Conservation (phyloP, 139 green algal genomes). For the Pseudopediastrum boryanum region DNA sequence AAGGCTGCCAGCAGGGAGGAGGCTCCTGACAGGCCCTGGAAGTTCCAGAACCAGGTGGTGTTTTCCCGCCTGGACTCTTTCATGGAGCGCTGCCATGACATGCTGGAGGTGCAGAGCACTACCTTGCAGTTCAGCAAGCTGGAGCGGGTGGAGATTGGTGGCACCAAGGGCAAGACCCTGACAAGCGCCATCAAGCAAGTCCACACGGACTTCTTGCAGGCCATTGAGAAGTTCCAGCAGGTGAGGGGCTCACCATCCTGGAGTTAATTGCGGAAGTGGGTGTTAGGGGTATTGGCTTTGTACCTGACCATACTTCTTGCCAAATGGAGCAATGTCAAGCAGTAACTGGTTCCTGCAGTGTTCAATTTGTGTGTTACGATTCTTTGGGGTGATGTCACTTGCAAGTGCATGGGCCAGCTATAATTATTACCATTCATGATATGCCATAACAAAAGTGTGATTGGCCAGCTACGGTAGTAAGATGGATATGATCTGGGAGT, state of each 20-base stretch:
- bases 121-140: conserved; percentile 86
- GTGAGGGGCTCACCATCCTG: conserved; percentile 30
- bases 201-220: conserved; percentile 73
- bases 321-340: no score
- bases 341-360: no score
- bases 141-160: conserved; percentile 90
- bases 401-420: no score
- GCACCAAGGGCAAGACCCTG: conserved; percentile 61
- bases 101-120: conserved; percentile 84
- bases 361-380: no score
- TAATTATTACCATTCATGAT: no score
- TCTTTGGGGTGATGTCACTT: no score
- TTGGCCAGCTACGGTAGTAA: no score
- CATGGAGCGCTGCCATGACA: conserved; percentile 83
- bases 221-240: conserved; percentile 76
- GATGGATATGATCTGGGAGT: no score
- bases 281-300: no score
- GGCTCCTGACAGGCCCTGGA: conserved; percentile 80
- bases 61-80: conserved; percentile 83
- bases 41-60: conserved; percentile 81
- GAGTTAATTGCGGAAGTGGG: no score
- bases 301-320: no score
- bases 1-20: conserved; percentile 52
- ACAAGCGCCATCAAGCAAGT: conserved; percentile 73
- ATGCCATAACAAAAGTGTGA: no score